Conservation (phyloP, 352 stramenopile species). For the Globisporangium barbulae region DNA sequence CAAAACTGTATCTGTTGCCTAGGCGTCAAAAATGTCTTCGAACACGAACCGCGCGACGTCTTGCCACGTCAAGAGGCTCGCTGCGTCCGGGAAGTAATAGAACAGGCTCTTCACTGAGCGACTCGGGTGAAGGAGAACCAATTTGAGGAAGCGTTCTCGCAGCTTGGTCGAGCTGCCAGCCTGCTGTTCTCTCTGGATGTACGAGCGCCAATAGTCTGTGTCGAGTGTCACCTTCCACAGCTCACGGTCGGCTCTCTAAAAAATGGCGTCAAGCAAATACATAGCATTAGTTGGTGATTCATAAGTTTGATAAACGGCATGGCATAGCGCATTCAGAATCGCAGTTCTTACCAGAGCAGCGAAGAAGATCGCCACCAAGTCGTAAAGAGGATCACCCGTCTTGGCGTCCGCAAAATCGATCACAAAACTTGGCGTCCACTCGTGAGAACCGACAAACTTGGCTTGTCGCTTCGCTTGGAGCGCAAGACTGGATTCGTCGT, state of each 20-base stretch:
- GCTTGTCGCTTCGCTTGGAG: slow-evolving; percentile 39
- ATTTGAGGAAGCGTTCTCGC: slow-evolving; percentile 64
- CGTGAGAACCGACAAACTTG: slow-evolving; percentile 41
- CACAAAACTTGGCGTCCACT: slow-evolving; percentile 65
- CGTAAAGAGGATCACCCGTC: slow-evolving; percentile 83
- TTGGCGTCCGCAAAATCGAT: slow-evolving; percentile 89
- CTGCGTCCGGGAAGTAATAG: slow-evolving; percentile 57
- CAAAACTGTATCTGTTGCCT: background rate
- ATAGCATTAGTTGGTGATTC: background rate
- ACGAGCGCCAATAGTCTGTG: slow-evolving; percentile 71
- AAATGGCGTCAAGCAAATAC: slow-evolving; percentile 1
- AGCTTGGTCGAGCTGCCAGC: slow-evolving; percentile 16
- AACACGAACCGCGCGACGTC: slow-evolving; percentile 66
- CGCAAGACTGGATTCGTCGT: slow-evolving; percentile 21
- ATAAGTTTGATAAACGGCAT: background rate
- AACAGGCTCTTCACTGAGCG: slow-evolving; percentile 66
- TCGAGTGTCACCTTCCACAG: slow-evolving; percentile 57
- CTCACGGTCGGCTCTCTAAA: slow-evolving; percentile 61
- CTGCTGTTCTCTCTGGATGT: slow-evolving; percentile 44
- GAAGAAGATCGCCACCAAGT: slow-evolving; percentile 82
- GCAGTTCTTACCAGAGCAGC: slow-evolving; percentile 55
- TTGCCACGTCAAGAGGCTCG: slow-evolving; percentile 43
- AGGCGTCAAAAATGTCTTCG: slow-evolving; percentile 42
- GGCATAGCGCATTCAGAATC: background rate
- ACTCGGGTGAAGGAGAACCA: slow-evolving; percentile 78